Base-by-base conservation (phyloP, 306 rosid species). In the Cucurbita pepo region DNA sequence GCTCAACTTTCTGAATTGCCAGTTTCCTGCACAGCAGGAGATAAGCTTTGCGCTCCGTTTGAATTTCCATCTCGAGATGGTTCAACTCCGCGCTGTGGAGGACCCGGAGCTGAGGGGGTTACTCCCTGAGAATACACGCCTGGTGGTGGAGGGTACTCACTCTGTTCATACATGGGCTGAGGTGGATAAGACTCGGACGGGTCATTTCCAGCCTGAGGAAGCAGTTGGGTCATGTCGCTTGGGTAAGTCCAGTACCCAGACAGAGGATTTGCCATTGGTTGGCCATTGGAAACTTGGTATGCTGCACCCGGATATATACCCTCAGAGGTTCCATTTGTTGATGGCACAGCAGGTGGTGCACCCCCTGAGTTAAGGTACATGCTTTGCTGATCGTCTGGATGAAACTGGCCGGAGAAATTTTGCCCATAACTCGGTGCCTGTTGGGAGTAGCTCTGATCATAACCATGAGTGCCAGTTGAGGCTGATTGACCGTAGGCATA, bases 181-280 rank as follows among this genome's bases (percentile, higher is more conserved):
- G 81, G 72, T 76, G 77, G 88, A 76, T 77, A 84, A 63, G 72
- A 85, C 19, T 77, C 78, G 37, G 83, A 52, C 60, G 75, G 85
- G 67, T 75, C 75, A 54, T 81, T 69, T 13, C 43, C 43, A 10
- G 80, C 25, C 74, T 81, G 87, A 73, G 73, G 48, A 12, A 73
- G 76, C 14, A 82, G 43, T 69, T 76, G 83, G 63, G 75, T 55
- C 22, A 71, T 48, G 77, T 75, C 52, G 55, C 73, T 63, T 4
- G 81, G 78, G 60, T 84, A 79, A 63, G 83, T 41, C 88, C 88
- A 85, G 79, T 82, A 85, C 44, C 86, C 86, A 34, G 77, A 30
- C 34, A 30, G 34, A 30, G 34, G 34, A 3, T 30, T 30, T 30
- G 34, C 34, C 3, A 3, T 30, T 30, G 34, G 34, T 30, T 30